Percentiles rank a stretch among this genome's conserved stretches.
Evolutionary conservation across 257 asterid genomes (phyloP).

Genomic region (Gynochthodes officinalis): DNA sequence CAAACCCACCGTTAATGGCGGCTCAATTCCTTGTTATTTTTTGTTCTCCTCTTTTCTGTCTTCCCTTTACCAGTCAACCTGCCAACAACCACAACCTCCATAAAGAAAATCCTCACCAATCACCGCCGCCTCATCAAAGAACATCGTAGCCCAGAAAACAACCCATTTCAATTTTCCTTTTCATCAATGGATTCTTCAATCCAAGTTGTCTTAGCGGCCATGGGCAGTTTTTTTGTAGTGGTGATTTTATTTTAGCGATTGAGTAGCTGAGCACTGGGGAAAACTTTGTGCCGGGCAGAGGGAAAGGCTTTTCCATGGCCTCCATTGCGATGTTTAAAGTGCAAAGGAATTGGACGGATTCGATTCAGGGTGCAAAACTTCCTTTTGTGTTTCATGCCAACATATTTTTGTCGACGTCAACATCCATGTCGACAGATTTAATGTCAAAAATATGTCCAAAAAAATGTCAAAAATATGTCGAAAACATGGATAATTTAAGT

Average conservation of each 20-base stretch:
- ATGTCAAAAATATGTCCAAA: too few species aligned
- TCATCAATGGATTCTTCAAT: conserved; percentile 32
- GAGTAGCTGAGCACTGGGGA: too few species aligned
- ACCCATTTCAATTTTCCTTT: neutral
- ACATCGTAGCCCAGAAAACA: conserved; percentile 8
- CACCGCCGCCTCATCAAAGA: neutral
- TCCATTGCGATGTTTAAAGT: too few species aligned
- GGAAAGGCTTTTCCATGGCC: too few species aligned
- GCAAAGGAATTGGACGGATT: too few species aligned
- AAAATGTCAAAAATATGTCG: too few species aligned
- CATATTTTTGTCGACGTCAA: too few species aligned
- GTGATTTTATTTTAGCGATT: conserved; percentile 46
- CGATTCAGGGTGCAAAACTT: too few species aligned
- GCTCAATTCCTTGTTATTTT: conserved; percentile 21
- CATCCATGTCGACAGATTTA: too few species aligned
- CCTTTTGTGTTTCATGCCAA: too few species aligned
- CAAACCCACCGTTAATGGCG: conserved; percentile 58
- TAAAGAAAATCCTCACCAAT: neutral
- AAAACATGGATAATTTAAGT: too few species aligned
- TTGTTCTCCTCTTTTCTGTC: conserved; percentile 1
- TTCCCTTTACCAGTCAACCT: conserved; percentile 5
- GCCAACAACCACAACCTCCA: neutral
- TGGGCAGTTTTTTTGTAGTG: conserved; percentile 46
- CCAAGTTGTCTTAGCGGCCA: conserved; percentile 56
- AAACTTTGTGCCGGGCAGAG: too few species aligned